Percentiles rank a stretch among this genome's conserved stretches.
phyloP scores from a whole-genome alignment of 2,329 filamentous ascomycete genomes.

The Hypoxylon sp. region DNA sequence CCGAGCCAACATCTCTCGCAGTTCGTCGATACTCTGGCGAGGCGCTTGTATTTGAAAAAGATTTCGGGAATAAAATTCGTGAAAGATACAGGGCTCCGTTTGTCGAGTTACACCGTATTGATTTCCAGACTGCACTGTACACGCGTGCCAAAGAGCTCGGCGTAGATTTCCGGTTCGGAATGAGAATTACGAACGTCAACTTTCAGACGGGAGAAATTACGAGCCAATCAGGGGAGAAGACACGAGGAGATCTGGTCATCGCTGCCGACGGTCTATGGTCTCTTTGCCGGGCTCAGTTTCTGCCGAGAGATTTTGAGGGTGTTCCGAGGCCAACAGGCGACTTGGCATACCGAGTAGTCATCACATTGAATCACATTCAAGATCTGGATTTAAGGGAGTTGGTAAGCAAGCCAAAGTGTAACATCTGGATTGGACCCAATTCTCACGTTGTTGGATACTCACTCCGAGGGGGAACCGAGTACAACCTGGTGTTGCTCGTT shows the following conservation, averaged over 20 bases:
- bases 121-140: constrained; percentile 69
- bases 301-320: constrained; percentile 59
- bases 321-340: constrained; percentile 72
- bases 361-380: constrained; percentile 65
- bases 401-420: constrained; percentile 66
- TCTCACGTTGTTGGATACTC: constrained; percentile 75
- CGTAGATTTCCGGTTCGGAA: constrained; percentile 64
- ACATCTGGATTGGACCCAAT: constrained; percentile 75
- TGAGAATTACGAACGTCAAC: constrained; percentile 63
- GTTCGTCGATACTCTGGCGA: constrained; percentile 68
- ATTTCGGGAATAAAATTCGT: constrained; percentile 68
- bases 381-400: constrained; percentile 67
- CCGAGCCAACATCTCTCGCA: constrained; percentile 63
- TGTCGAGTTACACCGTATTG: constrained; percentile 72
- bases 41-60: constrained; percentile 64
- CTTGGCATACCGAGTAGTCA: constrained; percentile 74
- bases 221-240: constrained; percentile 56
- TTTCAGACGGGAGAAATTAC: constrained; percentile 62
- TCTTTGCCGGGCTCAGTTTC: constrained; percentile 64
- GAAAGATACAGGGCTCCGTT: constrained; percentile 71
- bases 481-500: constrained; percentile 76
- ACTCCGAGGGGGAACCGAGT: constrained; percentile 70
- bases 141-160: constrained; percentile 67
- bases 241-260: constrained; percentile 69
- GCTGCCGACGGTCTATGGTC: constrained; percentile 77